Conservation (phyloP, 75 land plant species). For the Pseudotsuga menziesii region DNA sequence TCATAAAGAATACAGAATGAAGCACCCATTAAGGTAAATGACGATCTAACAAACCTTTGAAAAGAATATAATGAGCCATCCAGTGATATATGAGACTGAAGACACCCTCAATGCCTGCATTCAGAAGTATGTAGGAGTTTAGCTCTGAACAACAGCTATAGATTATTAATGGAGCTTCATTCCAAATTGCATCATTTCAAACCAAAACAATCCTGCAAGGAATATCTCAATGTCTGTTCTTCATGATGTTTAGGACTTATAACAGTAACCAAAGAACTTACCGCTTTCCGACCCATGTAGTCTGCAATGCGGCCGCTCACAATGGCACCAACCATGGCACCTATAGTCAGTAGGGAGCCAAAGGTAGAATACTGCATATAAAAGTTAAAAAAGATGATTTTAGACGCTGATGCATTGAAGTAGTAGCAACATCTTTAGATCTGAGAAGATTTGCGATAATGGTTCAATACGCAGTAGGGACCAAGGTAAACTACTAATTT, state of each 20-base stretch:
- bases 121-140: background rate
- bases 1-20: background rate
- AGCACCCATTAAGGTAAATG: background rate
- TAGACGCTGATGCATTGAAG: too few relatives aligned
- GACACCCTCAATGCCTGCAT: slow-evolving; percentile 44
- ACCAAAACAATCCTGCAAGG: background rate
- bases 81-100: too few relatives aligned
- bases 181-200: background rate
- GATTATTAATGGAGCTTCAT: background rate
- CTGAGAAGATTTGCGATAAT: too few relatives aligned
- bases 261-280: slow-evolving; percentile 17
- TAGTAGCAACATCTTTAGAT: too few relatives aligned
- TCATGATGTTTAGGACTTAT: background rate
- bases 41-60: too few relatives aligned
- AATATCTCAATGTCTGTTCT: background rate
- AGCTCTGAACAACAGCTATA: background rate
- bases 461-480: background rate
- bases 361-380: slow-evolving; percentile 59
- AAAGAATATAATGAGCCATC: too few relatives aligned
- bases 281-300: slow-evolving; percentile 61
- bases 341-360: slow-evolving; percentile 69
- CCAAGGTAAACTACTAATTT: background rate
- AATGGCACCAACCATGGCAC: slow-evolving; percentile 79
- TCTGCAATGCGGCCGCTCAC: slow-evolving; percentile 64
- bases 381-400: background rate